Evolutionary conservation across 192 early-diverging fungal species (phyloP).

Genomic region (Thoreauomyces humboldtii): DNA sequence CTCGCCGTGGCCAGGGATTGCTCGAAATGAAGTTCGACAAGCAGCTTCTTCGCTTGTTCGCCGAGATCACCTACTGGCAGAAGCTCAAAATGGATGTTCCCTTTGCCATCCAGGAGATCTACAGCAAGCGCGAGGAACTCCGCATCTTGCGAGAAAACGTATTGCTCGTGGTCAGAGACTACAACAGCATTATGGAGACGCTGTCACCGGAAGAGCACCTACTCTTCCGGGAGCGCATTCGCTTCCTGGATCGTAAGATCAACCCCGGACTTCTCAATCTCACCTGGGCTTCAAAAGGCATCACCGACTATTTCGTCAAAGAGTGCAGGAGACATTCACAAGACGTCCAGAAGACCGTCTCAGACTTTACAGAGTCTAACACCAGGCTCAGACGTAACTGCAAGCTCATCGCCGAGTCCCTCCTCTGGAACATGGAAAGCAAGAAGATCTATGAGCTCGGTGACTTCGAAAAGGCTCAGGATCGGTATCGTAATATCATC

Average conservation of each 20-base stretch:
- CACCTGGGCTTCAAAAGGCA: slow-evolving; percentile 60
- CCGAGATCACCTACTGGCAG: slow-evolving; percentile 58
- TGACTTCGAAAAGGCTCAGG: slow-evolving; percentile 55
- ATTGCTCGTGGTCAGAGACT: slow-evolving; percentile 60
- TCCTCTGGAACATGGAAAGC: slow-evolving; percentile 58
- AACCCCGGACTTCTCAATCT: slow-evolving; percentile 58
- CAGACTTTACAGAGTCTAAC: slow-evolving; percentile 53
- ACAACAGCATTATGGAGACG: slow-evolving; percentile 61
- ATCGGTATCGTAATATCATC: slow-evolving; percentile 35
- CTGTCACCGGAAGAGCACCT: slow-evolving; percentile 51
- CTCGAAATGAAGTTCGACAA: slow-evolving; percentile 62
- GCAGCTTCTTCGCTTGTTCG: slow-evolving; percentile 52
- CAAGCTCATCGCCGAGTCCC: slow-evolving; percentile 50
- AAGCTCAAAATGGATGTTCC: slow-evolving; percentile 62
- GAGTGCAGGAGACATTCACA: slow-evolving; percentile 58
- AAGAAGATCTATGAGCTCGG: slow-evolving; percentile 60
- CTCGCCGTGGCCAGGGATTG: slow-evolving; percentile 34
- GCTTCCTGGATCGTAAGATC: slow-evolving; percentile 65
- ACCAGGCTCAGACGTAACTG: slow-evolving; percentile 45
- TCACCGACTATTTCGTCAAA: slow-evolving; percentile 66
- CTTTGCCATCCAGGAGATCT: slow-evolving; percentile 61
- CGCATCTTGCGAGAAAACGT: slow-evolving; percentile 60
- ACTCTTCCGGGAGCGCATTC: slow-evolving; percentile 59
- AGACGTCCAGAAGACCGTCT: slow-evolving; percentile 60
- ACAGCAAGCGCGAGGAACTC: slow-evolving; percentile 59